Conservation (phyloP, 768 basidiomycete genomes). For the Cyclocybe cylindracea region DNA sequence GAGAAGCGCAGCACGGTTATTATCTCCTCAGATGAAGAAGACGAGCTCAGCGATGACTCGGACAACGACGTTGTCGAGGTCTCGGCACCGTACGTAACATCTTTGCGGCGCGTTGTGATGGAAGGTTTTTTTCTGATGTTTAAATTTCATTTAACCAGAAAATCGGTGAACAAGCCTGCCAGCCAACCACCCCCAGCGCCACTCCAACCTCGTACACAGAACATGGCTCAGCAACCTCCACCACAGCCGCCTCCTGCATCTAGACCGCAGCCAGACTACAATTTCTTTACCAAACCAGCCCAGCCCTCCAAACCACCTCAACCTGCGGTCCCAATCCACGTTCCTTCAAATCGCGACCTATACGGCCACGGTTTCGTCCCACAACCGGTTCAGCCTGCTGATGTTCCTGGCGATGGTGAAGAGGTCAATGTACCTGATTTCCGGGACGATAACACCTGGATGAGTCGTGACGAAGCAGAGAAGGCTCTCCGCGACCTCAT, state of each 20-base stretch:
- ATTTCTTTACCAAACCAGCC: background rate
- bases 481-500: slow-evolving; percentile 79
- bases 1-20: slow-evolving; percentile 24
- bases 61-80: slow-evolving; percentile 9
- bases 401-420: slow-evolving; percentile 26
- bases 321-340: slow-evolving; percentile 24
- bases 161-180: background rate
- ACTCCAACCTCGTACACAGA: background rate
- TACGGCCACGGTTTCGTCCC: background rate
- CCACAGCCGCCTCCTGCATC: slow-evolving; percentile 1
- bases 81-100: slow-evolving; percentile 8
- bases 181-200: too few species aligned
- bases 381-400: slow-evolving; percentile 1
- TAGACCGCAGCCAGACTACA: slow-evolving; percentile 4
- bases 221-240: slow-evolving; percentile 5
- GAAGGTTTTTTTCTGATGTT: background rate
- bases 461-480: slow-evolving; percentile 63
- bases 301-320: slow-evolving; percentile 35
- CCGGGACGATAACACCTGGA: slow-evolving; percentile 26
- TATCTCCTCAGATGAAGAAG: slow-evolving; percentile 40
- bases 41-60: slow-evolving; percentile 13
- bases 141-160: slow-evolving; percentile 1
- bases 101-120: background rate
- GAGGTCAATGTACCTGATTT: slow-evolving; percentile 20
- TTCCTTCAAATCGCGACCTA: slow-evolving; percentile 14